Evolutionary conservation across 805 yeast genomes (phyloP).

Genomic region (Yarrowia sp.): DNA sequence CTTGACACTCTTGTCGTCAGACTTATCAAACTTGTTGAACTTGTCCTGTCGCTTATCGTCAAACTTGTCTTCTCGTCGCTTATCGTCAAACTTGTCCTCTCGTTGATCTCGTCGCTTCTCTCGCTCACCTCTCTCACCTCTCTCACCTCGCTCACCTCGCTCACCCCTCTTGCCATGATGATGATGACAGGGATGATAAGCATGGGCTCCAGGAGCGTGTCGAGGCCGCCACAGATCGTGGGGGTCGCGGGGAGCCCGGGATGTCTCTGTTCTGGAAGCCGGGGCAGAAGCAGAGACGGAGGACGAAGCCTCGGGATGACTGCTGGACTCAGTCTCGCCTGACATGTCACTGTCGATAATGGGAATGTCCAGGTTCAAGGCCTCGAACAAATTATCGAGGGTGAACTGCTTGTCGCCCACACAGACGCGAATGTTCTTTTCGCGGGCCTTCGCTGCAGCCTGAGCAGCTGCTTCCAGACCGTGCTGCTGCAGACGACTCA

Average conservation of each 20-base stretch:
- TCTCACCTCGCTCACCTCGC: not conserved
- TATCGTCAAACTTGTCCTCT: too few species aligned
- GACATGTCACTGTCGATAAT: not conserved
- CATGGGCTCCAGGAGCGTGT: not conserved
- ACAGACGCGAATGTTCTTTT: constrained; percentile 1
- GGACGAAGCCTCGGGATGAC: not conserved
- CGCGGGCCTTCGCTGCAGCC: constrained; percentile 12
- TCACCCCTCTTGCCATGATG: not conserved
- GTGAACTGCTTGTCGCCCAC: constrained; percentile 20
- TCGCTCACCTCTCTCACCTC: too few species aligned
- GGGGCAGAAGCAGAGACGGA: too few species aligned
- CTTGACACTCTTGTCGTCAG: too few species aligned
- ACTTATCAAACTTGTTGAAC: too few species aligned
- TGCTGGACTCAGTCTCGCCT: too few species aligned
- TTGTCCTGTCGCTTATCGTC: too few species aligned
- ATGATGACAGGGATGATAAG: not conserved
- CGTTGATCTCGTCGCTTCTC: too few species aligned
- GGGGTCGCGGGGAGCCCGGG: not conserved
- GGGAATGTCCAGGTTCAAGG: not conserved
- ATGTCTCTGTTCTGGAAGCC: too few species aligned
- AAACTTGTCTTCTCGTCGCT: too few species aligned
- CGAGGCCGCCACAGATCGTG: constrained; percentile 1
- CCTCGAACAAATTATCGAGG: constrained; percentile 16
- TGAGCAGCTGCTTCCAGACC: constrained; percentile 6
- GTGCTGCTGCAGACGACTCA: not conserved